These are phyloP conservation scores for Niebla homalea DNA, from an alignment of 495 filamentous ascomycete genomes.

Conservation along the genomic window DNA sequence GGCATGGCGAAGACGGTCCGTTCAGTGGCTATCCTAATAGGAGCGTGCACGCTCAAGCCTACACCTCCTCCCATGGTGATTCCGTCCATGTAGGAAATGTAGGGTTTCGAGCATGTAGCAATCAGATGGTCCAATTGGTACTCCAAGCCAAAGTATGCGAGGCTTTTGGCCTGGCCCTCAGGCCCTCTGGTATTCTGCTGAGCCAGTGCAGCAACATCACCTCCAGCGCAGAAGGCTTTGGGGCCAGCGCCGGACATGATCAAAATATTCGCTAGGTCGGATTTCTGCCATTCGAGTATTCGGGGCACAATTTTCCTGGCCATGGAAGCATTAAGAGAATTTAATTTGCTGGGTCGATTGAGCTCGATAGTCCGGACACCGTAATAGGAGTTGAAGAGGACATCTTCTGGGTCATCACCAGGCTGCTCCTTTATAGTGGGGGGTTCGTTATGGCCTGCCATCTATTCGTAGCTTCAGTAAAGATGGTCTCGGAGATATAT, in stretches of 20 bases:
- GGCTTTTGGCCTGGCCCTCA: slow-evolving; percentile 49
- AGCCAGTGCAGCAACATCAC: slow-evolving; percentile 72
- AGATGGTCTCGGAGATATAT: neutral
- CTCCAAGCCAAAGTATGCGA: slow-evolving; percentile 79
- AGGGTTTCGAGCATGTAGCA: slow-evolving; percentile 87
- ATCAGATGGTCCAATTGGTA: slow-evolving; percentile 90
- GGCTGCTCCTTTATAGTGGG: slow-evolving; percentile 38
- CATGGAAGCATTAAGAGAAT: slow-evolving; percentile 89
- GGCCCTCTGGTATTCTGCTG: slow-evolving; percentile 51
- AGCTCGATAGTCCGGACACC: slow-evolving; percentile 87
- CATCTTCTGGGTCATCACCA: slow-evolving; percentile 74
- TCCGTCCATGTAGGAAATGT: slow-evolving; percentile 92
- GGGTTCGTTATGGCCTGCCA: slow-evolving; percentile 36
- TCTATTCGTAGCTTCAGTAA: slow-evolving; percentile 27
- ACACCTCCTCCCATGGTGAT: slow-evolving; percentile 98
- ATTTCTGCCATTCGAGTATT: slow-evolving; percentile 80
- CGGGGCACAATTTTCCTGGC: slow-evolving; percentile 79
- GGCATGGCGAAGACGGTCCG: slow-evolving; percentile 95
- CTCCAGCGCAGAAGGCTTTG: slow-evolving; percentile 84
- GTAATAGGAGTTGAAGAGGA: slow-evolving; percentile 76
- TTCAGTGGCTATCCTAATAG: slow-evolving; percentile 92
- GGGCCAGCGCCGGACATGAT: slow-evolving; percentile 79
- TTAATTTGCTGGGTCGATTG: slow-evolving; percentile 81
- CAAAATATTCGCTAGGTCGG: slow-evolving; percentile 80
- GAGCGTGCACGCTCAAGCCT: slow-evolving; percentile 84